Evolutionary conservation across 352 stramenopile genomes (phyloP).

Genomic region (Globisporangium recalcitrans): DNA sequence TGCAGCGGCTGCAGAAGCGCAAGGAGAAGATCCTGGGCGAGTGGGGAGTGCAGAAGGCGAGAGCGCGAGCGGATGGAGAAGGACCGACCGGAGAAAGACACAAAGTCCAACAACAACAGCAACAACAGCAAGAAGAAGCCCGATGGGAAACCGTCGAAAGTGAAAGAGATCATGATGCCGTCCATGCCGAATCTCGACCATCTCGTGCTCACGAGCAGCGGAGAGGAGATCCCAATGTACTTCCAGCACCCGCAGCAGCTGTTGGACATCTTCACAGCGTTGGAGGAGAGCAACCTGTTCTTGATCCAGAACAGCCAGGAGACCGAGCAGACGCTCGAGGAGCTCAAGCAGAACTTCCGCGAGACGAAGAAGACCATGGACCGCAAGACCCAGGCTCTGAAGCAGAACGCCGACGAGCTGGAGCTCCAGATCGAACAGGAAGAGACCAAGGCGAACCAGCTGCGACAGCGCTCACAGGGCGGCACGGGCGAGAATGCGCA

Average conservation of each 20-base stretch:
- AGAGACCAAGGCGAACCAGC: conserved; percentile 74
- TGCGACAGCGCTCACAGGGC: conserved; percentile 59
- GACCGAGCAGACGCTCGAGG: conserved; percentile 92
- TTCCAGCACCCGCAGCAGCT: conserved; percentile 92
- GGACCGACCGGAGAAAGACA: conserved; percentile 60
- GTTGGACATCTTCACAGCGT: conserved; percentile 89
- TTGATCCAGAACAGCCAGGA: conserved; percentile 95
- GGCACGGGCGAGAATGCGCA: conserved; percentile 84
- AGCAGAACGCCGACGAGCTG: conserved; percentile 88
- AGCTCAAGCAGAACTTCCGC: conserved; percentile 92
- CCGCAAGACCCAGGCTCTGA: conserved; percentile 75
- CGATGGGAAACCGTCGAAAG: conserved; percentile 38
- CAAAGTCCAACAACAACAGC: conserved; percentile 13
- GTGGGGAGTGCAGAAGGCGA: conserved; percentile 55
- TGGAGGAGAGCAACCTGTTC: conserved; percentile 95
- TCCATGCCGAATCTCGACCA: conserved; percentile 65
- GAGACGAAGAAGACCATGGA: conserved; percentile 89
- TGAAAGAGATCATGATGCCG: conserved; percentile 41
- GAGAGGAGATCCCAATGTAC: conserved; percentile 93
- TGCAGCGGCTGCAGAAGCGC: conserved; percentile 53
- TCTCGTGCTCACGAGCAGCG: conserved; percentile 67
- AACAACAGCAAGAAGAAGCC: conserved; percentile 33
- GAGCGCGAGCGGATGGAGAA: conserved; percentile 42
- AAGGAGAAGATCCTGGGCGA: conserved; percentile 68
- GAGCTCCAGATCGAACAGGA: conserved; percentile 84